Evolutionary conservation across 306 rosid genomes (phyloP).

Genomic region (Parietaria judaica): DNA sequence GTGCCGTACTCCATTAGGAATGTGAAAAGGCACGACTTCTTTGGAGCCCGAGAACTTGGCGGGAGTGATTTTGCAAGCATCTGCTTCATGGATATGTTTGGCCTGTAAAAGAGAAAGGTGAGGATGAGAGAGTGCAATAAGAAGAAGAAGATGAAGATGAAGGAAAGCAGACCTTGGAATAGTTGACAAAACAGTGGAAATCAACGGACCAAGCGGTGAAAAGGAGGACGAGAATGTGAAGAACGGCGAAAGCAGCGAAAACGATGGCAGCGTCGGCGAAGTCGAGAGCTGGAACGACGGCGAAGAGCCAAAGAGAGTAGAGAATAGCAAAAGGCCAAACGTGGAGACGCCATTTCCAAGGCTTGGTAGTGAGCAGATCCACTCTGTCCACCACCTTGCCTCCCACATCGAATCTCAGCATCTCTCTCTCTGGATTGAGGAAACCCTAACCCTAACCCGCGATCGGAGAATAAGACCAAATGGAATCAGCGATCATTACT

Average conservation of each 20-base stretch:
- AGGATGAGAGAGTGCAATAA: neutral
- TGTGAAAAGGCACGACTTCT: conserved; percentile 69
- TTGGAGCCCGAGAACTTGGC: conserved; percentile 89
- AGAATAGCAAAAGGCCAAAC: conserved; percentile 63
- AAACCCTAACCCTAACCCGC: neutral
- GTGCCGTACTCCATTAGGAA: conserved; percentile 48
- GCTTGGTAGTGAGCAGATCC: conserved; percentile 69
- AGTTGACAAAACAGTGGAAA: conserved; percentile 74
- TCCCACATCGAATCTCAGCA: conserved; percentile 73
- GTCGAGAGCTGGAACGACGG: conserved; percentile 66
- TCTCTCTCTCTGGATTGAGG: conserved; percentile 13
- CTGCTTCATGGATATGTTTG: conserved; percentile 62
- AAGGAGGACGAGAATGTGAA: conserved; percentile 70
- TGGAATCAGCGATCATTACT: too few species aligned
- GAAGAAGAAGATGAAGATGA: neutral
- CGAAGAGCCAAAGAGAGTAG: conserved; percentile 45
- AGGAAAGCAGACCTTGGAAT: conserved; percentile 42
- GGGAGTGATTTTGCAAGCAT: conserved; percentile 80
- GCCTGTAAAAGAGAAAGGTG: conserved; percentile 30
- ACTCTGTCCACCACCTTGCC: conserved; percentile 90
- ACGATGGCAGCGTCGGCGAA: conserved; percentile 63
- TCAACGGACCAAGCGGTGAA: conserved; percentile 95
- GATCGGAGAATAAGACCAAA: too few species aligned
- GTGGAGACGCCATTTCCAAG: conserved; percentile 63
- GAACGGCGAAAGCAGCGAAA: conserved; percentile 48